Percentiles rank a stretch among this genome's conserved stretches.
Conservation (phyloP, 1,284 basidiomycete genomes). For the Gastroboletus turbinatus region DNA sequence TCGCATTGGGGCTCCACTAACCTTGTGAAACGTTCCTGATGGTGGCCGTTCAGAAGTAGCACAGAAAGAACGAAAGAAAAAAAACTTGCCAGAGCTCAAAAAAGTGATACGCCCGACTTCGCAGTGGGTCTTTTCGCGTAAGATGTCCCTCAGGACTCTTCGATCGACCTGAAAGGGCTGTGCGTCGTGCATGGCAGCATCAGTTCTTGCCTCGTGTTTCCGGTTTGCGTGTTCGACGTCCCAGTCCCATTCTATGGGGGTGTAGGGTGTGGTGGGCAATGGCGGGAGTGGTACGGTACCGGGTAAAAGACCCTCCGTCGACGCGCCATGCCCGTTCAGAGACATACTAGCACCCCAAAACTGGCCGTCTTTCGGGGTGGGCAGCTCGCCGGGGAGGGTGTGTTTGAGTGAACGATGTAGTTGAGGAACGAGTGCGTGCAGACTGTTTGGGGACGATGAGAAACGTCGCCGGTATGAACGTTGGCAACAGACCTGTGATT, state of each 20-base stretch:
- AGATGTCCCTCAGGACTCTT: slow-evolving; percentile 67
- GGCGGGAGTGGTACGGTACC: slow-evolving; percentile 24
- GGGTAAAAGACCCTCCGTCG: slow-evolving; percentile 11
- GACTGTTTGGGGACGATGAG: slow-evolving; percentile 3
- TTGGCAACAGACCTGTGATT: slow-evolving; percentile 23
- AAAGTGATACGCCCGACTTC: slow-evolving; percentile 71
- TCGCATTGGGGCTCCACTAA: slow-evolving; percentile 25
- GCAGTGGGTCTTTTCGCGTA: slow-evolving; percentile 62
- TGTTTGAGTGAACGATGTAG: not conserved
- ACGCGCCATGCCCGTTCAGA: not conserved
- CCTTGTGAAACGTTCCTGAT: slow-evolving; percentile 79
- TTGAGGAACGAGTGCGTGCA: not conserved
- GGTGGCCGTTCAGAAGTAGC: not conserved
- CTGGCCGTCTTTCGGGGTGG: slow-evolving; percentile 8
- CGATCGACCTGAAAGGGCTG: slow-evolving; percentile 73
- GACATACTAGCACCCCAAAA: slow-evolving; percentile 13
- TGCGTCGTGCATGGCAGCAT: slow-evolving; percentile 55
- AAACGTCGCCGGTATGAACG: slow-evolving; percentile 1
- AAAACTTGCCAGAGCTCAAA: slow-evolving; percentile 63
- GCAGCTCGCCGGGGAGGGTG: not conserved
- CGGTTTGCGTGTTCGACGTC: slow-evolving; percentile 64
- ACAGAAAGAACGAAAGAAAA: not conserved
- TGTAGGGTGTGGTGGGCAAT: not conserved
- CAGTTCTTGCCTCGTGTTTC: slow-evolving; percentile 56
- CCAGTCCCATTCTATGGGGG: slow-evolving; percentile 61